These are phyloP conservation scores for Pythium brassicae DNA, from an alignment of 352 stramenopile species.

Conservation along the genomic window DNA sequence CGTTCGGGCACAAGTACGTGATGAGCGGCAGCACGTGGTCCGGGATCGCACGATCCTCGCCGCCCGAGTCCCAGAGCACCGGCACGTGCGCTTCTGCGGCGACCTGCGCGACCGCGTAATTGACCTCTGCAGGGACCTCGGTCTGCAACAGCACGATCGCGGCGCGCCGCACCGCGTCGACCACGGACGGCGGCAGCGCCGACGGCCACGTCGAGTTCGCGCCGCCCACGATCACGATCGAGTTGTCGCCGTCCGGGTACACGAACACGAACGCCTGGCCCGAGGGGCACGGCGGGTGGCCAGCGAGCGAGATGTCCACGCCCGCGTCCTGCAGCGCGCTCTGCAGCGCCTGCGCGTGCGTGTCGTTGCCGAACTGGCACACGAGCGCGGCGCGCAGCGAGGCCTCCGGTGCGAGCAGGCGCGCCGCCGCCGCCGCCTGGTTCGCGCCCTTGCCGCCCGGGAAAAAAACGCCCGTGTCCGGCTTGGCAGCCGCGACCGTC, in stretches of 20 bases:
- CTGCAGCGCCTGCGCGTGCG: constrained; percentile 44
- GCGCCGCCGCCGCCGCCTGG: constrained; percentile 59
- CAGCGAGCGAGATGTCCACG: constrained; percentile 38
- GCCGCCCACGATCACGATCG: constrained; percentile 79
- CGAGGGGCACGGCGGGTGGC: constrained; percentile 40
- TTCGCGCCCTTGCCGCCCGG: constrained; percentile 79
- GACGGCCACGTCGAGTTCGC: constrained; percentile 65
- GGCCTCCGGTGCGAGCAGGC: constrained; percentile 28
- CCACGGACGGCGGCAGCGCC: constrained; percentile 25
- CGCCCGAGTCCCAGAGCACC: constrained; percentile 78
- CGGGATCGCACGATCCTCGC: constrained; percentile 59
- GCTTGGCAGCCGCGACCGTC: constrained; percentile 47
- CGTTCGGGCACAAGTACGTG: constrained; percentile 71
- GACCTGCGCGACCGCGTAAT: constrained; percentile 41
- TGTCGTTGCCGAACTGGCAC: constrained; percentile 74
- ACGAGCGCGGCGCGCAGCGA: constrained; percentile 34
- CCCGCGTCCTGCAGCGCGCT: constrained; percentile 21
- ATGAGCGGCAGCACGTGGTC: constrained; percentile 48
- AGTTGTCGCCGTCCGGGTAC: constrained; percentile 79
- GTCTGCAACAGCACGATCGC: constrained; percentile 69
- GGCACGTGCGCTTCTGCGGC: constrained; percentile 41
- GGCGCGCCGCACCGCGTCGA: constrained; percentile 41
- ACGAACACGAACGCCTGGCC: constrained; percentile 83
- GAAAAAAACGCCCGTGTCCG: constrained; percentile 60
- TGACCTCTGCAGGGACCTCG: constrained; percentile 61